Evolutionary conservation across 2,329 filamentous ascomycete genomes (phyloP).

Genomic region (Raffaelea deltoideospora): DNA sequence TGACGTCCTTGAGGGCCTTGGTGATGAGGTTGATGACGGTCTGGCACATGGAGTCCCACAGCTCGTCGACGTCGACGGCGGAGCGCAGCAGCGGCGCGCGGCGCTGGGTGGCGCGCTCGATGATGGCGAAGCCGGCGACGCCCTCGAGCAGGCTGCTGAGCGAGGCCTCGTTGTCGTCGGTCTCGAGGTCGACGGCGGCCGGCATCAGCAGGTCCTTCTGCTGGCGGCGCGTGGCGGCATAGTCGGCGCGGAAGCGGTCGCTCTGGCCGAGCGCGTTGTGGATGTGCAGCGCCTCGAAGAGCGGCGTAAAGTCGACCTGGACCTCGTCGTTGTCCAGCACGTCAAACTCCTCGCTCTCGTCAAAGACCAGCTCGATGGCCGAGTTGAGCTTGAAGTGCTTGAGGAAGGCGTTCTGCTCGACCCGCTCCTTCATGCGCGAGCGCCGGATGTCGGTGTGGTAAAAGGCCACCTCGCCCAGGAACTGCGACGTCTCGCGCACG

Average conservation of each 20-base stretch:
- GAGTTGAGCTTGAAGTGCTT: conserved; percentile 85
- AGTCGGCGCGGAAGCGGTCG: conserved; percentile 81
- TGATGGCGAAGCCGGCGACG: conserved; percentile 90
- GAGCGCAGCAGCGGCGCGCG: conserved; percentile 72
- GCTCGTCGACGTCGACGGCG: conserved; percentile 80
- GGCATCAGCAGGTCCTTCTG: conserved; percentile 88
- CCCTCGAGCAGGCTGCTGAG: conserved; percentile 86
- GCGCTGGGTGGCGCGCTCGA: conserved; percentile 87
- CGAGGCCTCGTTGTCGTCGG: conserved; percentile 73
- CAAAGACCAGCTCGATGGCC: conserved; percentile 84
- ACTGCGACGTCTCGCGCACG: conserved; percentile 91
- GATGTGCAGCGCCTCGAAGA: conserved; percentile 93
- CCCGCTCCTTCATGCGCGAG: conserved; percentile 66
- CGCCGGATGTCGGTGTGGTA: conserved; percentile 87
- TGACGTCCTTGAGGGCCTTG: conserved; percentile 62
- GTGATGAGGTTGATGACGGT: conserved; percentile 70
- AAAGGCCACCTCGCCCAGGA: conserved; percentile 88
- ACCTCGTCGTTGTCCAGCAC: conserved; percentile 90
- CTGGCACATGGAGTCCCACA: conserved; percentile 98
- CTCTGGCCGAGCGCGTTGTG: conserved; percentile 86
- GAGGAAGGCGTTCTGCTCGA: conserved; percentile 60
- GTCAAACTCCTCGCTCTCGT: conserved; percentile 92
- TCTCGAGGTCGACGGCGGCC: conserved; percentile 55
- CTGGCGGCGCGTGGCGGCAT: conserved; percentile 75
- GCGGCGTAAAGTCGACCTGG: conserved; percentile 82